Evolutionary conservation across 176 grass and related monocot species (phyloP), one percentile per base, ranked within the genome.

Genomic region (Eragrostis nindensis): DNA sequence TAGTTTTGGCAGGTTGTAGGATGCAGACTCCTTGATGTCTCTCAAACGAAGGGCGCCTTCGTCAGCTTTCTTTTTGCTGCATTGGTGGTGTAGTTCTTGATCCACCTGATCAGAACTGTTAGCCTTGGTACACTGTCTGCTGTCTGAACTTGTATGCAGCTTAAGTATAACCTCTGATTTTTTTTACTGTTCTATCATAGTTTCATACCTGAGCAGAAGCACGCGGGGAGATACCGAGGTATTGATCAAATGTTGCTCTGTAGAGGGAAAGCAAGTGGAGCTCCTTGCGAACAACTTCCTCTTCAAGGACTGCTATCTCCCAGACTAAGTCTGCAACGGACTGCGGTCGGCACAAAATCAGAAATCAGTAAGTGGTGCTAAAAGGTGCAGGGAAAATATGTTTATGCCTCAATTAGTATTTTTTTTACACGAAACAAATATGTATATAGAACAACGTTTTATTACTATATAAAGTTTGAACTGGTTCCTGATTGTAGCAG

Each of bases 241-340:
- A 87, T 41, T 87, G 92, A 70, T 93, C 86, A 55, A 98, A 95
- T 77, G 88, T 79, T 68, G 88, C 83, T 82, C 90, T 86, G 69
- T 98, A 98, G 30, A 98, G 82, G 47, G 90, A 89, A 53, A 98
- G 63, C 64, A 98, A 87, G 90, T 98, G 90, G 68, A 89, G 84
- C 50, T 98, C 95, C 71, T 89, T 82, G 72, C 91, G 74, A 65
- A 86, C 80, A 52, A 98, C 92, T 82, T 98, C 86, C 53, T 95
- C 76, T 71, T 98, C 95, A 72, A 98, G 84, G 61, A 76, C 79
- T 26, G 95, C 88, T 83, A 98, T 95, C 86, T 98, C 92, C 71
- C 82, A 84, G 14, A 89, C 78, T 68, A 98, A 87, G 42, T 94
- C 92, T 40, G 76, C 76, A 70, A 84, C 80, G 18, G 83, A 84